Evolutionary conservation across 208 protist genomes (phyloP).

Genomic region (Wallacemonas sp.): DNA sequence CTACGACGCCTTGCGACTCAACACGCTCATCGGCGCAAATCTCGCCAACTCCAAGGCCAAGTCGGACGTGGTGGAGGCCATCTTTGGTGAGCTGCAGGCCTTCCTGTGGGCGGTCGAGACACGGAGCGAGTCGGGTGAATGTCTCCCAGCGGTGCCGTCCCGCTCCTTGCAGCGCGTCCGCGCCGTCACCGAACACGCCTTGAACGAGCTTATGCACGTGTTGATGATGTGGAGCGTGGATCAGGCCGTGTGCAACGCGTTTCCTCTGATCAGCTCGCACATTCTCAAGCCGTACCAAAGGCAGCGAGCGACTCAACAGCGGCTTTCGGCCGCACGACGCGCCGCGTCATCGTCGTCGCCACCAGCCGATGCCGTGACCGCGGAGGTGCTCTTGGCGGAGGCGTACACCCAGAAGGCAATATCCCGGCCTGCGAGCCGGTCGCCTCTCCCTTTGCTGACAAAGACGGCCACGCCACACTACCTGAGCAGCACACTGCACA

Average conservation of each 20-base stretch:
- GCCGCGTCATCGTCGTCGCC: not conserved
- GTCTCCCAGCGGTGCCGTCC: constrained; percentile 31
- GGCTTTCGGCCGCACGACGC: not conserved
- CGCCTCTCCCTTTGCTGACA: constrained; percentile 14
- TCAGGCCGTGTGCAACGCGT: constrained; percentile 45
- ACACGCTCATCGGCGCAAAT: constrained; percentile 47
- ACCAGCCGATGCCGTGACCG: not conserved
- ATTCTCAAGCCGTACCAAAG: not conserved
- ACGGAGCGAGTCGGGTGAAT: constrained; percentile 19
- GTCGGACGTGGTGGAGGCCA: constrained; percentile 78
- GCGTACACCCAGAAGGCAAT: not conserved
- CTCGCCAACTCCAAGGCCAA: constrained; percentile 83
- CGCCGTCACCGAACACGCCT: constrained; percentile 60
- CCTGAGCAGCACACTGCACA: not conserved
- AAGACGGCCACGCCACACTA: constrained; percentile 17
- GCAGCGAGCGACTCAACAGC: not conserved
- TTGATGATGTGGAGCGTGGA: constrained; percentile 79
- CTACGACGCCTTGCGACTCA: constrained; percentile 80
- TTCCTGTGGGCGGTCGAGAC: constrained; percentile 71
- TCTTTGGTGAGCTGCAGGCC: constrained; percentile 84
- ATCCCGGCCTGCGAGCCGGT: not conserved
- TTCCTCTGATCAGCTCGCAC: constrained; percentile 25
- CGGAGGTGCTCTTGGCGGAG: not conserved
- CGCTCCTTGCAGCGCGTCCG: constrained; percentile 38
- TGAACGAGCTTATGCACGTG: constrained; percentile 82